These are phyloP conservation scores for Epichloe aotearoae DNA, from an alignment of 2,329 filamentous ascomycete genomes.

Conservation along the genomic window DNA sequence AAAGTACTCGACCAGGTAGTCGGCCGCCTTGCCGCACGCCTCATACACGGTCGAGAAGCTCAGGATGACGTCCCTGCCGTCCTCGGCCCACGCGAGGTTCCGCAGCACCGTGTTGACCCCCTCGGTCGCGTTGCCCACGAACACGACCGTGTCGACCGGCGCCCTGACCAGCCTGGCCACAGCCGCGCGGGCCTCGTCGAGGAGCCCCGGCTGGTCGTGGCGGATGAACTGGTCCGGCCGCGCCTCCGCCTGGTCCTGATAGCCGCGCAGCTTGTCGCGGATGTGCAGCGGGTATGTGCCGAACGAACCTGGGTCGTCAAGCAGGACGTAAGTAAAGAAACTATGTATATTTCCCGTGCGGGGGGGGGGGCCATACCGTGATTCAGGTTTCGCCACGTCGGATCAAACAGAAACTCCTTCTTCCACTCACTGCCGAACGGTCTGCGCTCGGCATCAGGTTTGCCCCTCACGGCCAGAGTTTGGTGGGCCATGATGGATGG, in stretches of 20 bases:
- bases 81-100: constrained; percentile 52
- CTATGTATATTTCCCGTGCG: too few relatives aligned
- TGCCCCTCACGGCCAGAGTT: background rate
- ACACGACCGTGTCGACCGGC: constrained; percentile 53
- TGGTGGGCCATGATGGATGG: too few relatives aligned
- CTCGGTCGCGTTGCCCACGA: constrained; percentile 70
- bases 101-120: constrained; percentile 70
- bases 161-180: constrained; percentile 55
- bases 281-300: constrained; percentile 59
- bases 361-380: constrained; percentile 40
- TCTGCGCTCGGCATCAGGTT: background rate
- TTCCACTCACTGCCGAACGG: constrained; percentile 29
- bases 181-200: constrained; percentile 55
- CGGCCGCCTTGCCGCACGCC: constrained; percentile 59
- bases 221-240: constrained; percentile 66
- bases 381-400: constrained; percentile 61
- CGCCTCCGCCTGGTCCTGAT: constrained; percentile 53
- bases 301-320: constrained; percentile 49
- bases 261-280: constrained; percentile 43
- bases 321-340: too few relatives aligned
- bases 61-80: constrained; percentile 65
- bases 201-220: constrained; percentile 46
- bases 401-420: constrained; percentile 56
- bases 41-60: constrained; percentile 72
- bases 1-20: constrained; percentile 57